Base-by-base conservation (phyloP, 768 basidiomycete genomes). In the Sporobolomyces phaffii region DNA sequence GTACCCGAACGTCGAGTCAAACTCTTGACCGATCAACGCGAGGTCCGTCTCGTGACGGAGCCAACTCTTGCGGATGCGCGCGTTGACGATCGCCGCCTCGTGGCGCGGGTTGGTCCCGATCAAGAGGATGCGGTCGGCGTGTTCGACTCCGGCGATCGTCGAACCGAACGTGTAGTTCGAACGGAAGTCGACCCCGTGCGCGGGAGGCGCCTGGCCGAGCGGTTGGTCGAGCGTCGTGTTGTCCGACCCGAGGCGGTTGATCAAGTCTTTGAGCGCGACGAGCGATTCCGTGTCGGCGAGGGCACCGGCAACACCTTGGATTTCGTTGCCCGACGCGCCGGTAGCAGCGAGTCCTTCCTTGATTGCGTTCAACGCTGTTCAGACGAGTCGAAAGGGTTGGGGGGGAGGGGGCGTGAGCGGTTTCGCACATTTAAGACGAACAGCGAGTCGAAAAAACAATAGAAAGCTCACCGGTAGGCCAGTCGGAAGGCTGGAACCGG, bases 81-180 rank as follows among this genome's bases (percentile, higher is more conserved):
- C 91, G 82, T 98, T 99, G 72, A 98, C 82, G 61, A 97, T 93
- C 26, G 96, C 88, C 7, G 92, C 96, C 78, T 99, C 96, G 76
- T 97, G 93, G 24, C 96, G 83, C 14, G 94, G 94, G 80, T 98
- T 96, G 47, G 92, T 96, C 62, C 94, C 96, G 73, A 98, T 85
- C 33, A 99, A 84, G 11, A 98, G 84, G 71, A 99, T 90, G 24
- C 80, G 90, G 73, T 99, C 96, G 28, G 96, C 93, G 50, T 86
- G 81, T 75, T 96, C 96, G 31, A 94, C 82, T 28, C 89, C 89
- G 31, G 91, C 86, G 64, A 99, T 91, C 28, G 88, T 90, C 13
- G 87, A 81, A 79, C 97, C 97, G 83, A 99, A 96, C 43, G 94
- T 85, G 79, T 96, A 98, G 80, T 94, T 97, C 18, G 91, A 89